Conservation (phyloP, 768 basidiomycete genomes). For the Royoungia palumana region DNA sequence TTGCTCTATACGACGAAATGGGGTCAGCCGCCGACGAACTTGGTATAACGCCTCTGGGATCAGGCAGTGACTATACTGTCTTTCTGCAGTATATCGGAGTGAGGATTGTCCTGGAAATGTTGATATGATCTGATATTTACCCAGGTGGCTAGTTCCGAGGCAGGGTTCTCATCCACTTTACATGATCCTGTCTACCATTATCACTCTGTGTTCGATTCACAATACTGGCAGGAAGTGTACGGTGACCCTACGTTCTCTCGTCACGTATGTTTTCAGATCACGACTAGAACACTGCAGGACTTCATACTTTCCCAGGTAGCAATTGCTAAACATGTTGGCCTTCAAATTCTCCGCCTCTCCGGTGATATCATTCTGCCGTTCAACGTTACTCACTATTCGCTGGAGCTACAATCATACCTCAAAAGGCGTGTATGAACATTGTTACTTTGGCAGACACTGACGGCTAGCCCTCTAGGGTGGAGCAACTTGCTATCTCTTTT, state of each 20-base stretch:
- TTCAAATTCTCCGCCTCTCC: conserved; percentile 57
- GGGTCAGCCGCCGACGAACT: conserved; percentile 29
- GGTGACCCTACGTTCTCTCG: conserved; percentile 74
- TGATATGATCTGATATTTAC: conserved; percentile 2
- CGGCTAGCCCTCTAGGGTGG: conserved; percentile 25
- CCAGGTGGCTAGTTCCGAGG: conserved; percentile 35
- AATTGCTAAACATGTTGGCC: conserved; percentile 63
- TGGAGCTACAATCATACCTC: conserved; percentile 63
- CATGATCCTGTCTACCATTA: conserved; percentile 74
- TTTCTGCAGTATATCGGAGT: conserved; percentile 82
- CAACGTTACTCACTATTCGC: conserved; percentile 74
- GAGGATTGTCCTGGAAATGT: conserved; percentile 17
- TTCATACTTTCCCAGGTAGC: conserved; percentile 45
- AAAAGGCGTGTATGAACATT: conserved; percentile 41
- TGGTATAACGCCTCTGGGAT: conserved; percentile 64
- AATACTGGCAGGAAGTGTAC: conserved; percentile 69
- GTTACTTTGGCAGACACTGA: conserved; percentile 24
- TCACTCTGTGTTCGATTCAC: conserved; percentile 69
- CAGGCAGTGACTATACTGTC: conserved; percentile 88
- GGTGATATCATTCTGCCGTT: conserved; percentile 67
- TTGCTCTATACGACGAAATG: conserved; percentile 24
- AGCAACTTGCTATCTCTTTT: conserved; percentile 17
- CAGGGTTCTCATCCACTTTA: conserved; percentile 31
- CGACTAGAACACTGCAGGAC: neutral
- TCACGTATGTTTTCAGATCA: conserved; percentile 46